Evolutionary conservation across 1,284 basidiomycete genomes (phyloP).

Genomic region (Cerioporus squamosus): DNA sequence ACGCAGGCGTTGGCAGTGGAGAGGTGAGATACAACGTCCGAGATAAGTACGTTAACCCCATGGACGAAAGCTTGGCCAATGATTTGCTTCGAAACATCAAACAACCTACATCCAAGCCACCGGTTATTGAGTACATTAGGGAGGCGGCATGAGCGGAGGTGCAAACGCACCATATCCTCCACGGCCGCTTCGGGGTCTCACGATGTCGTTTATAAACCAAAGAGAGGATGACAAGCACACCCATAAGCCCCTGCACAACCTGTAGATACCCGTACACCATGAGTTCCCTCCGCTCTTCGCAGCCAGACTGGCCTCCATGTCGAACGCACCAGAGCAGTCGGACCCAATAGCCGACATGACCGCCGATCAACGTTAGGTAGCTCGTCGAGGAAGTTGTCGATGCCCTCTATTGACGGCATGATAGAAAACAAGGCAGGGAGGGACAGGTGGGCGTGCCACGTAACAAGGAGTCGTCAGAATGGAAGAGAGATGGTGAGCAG

Average conservation of each 20-base stretch:
- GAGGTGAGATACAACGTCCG: constrained; percentile 68
- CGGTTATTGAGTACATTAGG: too few relatives aligned
- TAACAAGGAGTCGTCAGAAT: not conserved
- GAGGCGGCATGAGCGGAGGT: not conserved
- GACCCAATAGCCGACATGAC: constrained; percentile 69
- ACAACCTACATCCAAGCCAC: constrained; percentile 55
- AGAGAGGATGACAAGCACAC: constrained; percentile 83
- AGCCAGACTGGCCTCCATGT: not conserved
- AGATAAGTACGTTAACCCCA: constrained; percentile 83
- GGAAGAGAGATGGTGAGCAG: not conserved
- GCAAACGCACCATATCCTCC: constrained; percentile 84
- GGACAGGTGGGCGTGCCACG: constrained; percentile 1
- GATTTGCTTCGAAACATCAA: constrained; percentile 92
- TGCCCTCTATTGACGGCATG: constrained; percentile 21
- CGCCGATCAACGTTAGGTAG: constrained; percentile 58
- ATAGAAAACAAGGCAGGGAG: constrained; percentile 1
- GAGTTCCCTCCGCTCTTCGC: not conserved
- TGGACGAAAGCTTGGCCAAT: constrained; percentile 93
- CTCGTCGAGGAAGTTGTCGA: constrained; percentile 30
- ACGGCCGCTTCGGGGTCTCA: constrained; percentile 85
- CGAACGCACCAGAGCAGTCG: constrained; percentile 62
- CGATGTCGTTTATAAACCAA: constrained; percentile 89
- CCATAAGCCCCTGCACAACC: constrained; percentile 86
- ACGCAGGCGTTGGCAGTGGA: constrained; percentile 84
- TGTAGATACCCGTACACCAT: constrained; percentile 32